phyloP scores from a whole-genome alignment of 2,329 filamentous ascomycete species.

The Colletotrichum musae region DNA sequence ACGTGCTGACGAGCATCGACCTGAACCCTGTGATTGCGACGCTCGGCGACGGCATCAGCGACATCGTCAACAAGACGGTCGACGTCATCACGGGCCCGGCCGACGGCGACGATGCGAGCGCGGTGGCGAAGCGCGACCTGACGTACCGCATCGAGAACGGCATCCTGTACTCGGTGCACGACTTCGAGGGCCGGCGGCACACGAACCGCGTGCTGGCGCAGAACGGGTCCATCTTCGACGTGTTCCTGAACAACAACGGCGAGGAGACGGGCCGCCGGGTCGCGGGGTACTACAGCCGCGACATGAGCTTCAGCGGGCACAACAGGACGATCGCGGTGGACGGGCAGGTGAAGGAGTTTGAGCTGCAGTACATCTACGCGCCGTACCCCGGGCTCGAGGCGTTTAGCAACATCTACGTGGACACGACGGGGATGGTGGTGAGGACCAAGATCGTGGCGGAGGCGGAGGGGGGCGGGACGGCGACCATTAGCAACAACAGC shows the following conservation, averaged over 20 bases:
- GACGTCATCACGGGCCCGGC: conserved; percentile 40
- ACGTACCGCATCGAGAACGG: conserved; percentile 67
- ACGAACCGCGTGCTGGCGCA: conserved; percentile 71
- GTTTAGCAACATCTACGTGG: conserved; percentile 64
- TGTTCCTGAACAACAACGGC: conserved; percentile 68
- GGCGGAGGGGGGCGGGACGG: conserved; percentile 65
- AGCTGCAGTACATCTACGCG: conserved; percentile 67
- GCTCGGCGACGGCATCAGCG: conserved; percentile 63
- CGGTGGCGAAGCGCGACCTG: conserved; percentile 45
- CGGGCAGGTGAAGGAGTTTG: conserved; percentile 60
- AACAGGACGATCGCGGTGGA: conserved; percentile 61
- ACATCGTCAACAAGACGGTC: conserved; percentile 58
- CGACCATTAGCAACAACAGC: conserved; percentile 61
- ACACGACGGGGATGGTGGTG: conserved; percentile 61
- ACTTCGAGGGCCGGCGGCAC: conserved; percentile 69
- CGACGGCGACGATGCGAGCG: conserved; percentile 32
- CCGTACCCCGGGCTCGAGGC: conserved; percentile 64
- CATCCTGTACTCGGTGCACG: conserved; percentile 73
- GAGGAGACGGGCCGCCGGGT: conserved; percentile 56
- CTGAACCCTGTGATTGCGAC: conserved; percentile 72
- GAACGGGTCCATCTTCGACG: conserved; percentile 68
- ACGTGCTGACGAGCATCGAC: conserved; percentile 71
- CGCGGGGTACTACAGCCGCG: conserved; percentile 64
- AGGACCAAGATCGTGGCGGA: conserved; percentile 67
- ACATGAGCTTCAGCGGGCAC: conserved; percentile 70